Evolutionary conservation across 2,329 filamentous ascomycete genomes (phyloP).

Genomic region (Claviceps pazoutovae): DNA sequence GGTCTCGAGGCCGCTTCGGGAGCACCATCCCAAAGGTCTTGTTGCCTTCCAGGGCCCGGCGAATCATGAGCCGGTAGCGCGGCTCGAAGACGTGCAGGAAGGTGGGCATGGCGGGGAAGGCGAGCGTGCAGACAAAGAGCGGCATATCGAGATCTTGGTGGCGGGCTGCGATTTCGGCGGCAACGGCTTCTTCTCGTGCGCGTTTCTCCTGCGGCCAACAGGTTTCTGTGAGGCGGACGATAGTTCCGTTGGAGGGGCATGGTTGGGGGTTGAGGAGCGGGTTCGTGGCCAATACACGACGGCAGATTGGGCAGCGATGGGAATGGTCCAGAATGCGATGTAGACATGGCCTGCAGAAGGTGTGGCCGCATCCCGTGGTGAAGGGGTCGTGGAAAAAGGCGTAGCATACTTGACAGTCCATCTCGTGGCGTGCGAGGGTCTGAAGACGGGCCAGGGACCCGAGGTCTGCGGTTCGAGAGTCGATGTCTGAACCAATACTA

Average conservation of each 20-base stretch:
- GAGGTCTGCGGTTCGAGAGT: neutral
- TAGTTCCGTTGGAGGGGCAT: conserved; percentile 44
- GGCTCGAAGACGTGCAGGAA: conserved; percentile 88
- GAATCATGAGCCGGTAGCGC: conserved; percentile 82
- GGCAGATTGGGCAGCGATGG: conserved; percentile 67
- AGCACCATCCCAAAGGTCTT: conserved; percentile 77
- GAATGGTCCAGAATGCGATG: conserved; percentile 65
- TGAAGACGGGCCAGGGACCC: conserved; percentile 40
- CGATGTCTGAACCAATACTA: neutral
- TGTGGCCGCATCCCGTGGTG: conserved; percentile 79
- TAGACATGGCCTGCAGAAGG: conserved; percentile 72
- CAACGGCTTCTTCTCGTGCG: conserved; percentile 39
- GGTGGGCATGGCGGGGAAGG: conserved; percentile 71
- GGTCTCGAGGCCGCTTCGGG: conserved; percentile 38
- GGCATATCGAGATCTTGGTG: conserved; percentile 47
- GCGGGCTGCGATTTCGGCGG: conserved; percentile 41
- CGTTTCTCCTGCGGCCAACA: conserved; percentile 57
- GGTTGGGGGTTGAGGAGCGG: conserved; percentile 26
- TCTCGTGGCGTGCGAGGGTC: conserved; percentile 49
- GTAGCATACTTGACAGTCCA: conserved; percentile 86
- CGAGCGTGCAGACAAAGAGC: conserved; percentile 69
- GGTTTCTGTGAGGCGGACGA: conserved; percentile 48
- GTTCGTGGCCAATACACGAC: conserved; percentile 44
- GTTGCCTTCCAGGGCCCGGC: conserved; percentile 58
- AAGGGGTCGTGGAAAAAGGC: conserved; percentile 66